phyloP scores from a whole-genome alignment of 306 rosid species.

The Vachellia collinsii region DNA sequence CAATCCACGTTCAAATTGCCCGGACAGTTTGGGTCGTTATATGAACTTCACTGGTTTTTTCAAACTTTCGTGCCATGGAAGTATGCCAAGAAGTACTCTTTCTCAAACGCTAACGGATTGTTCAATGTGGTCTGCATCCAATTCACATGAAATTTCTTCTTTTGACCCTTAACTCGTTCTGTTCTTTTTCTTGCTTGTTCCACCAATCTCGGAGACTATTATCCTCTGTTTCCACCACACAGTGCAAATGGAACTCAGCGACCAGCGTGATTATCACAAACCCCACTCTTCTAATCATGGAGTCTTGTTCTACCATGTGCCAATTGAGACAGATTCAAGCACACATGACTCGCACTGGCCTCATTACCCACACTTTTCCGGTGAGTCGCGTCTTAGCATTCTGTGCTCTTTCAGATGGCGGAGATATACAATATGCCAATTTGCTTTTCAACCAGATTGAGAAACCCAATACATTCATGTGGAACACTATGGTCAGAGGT shows the following conservation, averaged over 20 bases:
- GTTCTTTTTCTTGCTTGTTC: not conserved
- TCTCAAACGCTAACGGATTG: not conserved
- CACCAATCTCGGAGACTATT: conserved; percentile 27
- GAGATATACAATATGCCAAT: conserved; percentile 57
- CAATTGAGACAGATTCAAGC: conserved; percentile 80
- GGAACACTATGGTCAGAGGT: conserved; percentile 87
- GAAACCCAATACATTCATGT: conserved; percentile 69
- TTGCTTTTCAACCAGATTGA: conserved; percentile 46
- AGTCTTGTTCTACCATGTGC: conserved; percentile 70
- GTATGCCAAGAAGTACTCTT: not conserved
- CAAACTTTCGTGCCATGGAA: not conserved
- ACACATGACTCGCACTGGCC: conserved; percentile 64
- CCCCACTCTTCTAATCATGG: conserved; percentile 63
- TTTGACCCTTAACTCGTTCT: not conserved
- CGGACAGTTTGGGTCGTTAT: too few species aligned
- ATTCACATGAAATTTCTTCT: conserved; percentile 30
- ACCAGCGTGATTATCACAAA: conserved; percentile 65
- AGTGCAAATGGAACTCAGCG: conserved; percentile 66
- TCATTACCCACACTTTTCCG: conserved; percentile 67
- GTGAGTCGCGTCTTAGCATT: conserved; percentile 73
- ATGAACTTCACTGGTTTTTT: too few species aligned
- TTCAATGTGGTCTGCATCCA: not conserved
- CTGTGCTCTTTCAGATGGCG: conserved; percentile 70
- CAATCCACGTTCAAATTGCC: too few species aligned
- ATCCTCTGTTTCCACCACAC: conserved; percentile 35